These are phyloP conservation scores for Vitellaria paradoxa DNA, from an alignment of 179 eudicot genomes.

Conservation along the genomic window DNA sequence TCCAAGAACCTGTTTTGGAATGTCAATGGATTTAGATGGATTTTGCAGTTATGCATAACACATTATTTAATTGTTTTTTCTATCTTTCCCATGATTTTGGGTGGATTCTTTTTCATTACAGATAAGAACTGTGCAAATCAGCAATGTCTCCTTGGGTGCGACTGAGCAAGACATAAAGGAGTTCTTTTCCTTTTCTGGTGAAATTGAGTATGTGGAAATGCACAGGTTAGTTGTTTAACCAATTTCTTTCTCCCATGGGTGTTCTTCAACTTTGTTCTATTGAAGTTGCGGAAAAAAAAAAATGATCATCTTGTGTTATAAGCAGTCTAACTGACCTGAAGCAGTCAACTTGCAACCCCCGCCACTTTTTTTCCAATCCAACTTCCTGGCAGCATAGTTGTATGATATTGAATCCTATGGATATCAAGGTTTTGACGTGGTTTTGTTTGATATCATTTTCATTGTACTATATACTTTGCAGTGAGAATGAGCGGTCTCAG, in stretches of 20 bases:
- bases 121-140: slow-evolving; percentile 70
- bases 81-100: neutral
- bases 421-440: neutral
- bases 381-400: neutral
- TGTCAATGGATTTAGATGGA: neutral
- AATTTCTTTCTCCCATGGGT: neutral
- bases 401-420: neutral
- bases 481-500: slow-evolving; percentile 83
- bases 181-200: slow-evolving; percentile 87
- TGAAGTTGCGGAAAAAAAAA: neutral
- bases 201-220: slow-evolving; percentile 60
- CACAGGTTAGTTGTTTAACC: slow-evolving; percentile 45
- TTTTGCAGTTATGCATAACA: neutral
- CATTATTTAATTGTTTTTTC: neutral
- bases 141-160: slow-evolving; percentile 75
- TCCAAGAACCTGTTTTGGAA: neutral
- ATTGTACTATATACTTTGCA: slow-evolving; percentile 28
- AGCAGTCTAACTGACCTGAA: no score
- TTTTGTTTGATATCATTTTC: slow-evolving; percentile 8
- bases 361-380: neutral
- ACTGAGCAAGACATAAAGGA: slow-evolving; percentile 75
- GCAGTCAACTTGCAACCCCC: neutral
- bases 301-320: neutral
- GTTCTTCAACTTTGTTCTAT: neutral
- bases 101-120: slow-evolving; percentile 24